Base-by-base conservation (phyloP, 495 filamentous ascomycete species). In the Lasiosphaeriaceae sp. region DNA sequence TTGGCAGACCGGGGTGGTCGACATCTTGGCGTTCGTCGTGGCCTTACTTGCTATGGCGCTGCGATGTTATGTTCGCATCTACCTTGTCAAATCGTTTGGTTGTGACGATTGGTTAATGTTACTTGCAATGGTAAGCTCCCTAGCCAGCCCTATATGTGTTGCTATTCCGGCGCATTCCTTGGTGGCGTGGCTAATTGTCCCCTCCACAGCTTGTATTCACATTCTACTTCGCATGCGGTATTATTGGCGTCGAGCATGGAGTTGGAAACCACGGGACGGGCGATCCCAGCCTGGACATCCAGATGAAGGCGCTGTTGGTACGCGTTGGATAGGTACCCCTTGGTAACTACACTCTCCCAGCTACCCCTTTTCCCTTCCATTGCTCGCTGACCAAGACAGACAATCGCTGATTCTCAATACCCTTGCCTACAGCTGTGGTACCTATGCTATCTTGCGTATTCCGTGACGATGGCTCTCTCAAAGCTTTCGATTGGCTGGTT, bases 401-500 rank as follows among this genome's bases (percentile, higher is more conserved):
- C 6, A 35, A 37, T 9, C 34, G 14, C 34, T 8, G 34, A 14
- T 9, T 14, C 14, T 8, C 8, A 8, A 35, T 12, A 12, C 31
- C 9, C 34, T 1, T 37, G 34, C 0, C 9, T 37, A 37, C 39
- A 50, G 47, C 3, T 31, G 6, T 68, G 62, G 65, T 70, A 56
- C 53, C 29, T 54, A 17, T 67, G 67, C 55, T 62, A 68, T 20
- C 47, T 60, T 3, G n/a, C 39, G 14, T 68, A 66, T 54, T 39
- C 48, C 3, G 11, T 43, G 11, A 62, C 58, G 34, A 74, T 64
- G 60, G 62, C 63, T 43, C 52, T 68, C 7, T 46, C 73, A 12
- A 80, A 80, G 58, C 54, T 75, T 31, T 69, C 71, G 34, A 71
- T 80, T 53, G 74, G 66, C 45, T 56, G 71, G 54, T 75, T 79